Evolutionary conservation across 371 early-diverging fungal genomes (phyloP), one percentile per base, ranked within the genome.

Genomic region (Mucor circinelloides): DNA sequence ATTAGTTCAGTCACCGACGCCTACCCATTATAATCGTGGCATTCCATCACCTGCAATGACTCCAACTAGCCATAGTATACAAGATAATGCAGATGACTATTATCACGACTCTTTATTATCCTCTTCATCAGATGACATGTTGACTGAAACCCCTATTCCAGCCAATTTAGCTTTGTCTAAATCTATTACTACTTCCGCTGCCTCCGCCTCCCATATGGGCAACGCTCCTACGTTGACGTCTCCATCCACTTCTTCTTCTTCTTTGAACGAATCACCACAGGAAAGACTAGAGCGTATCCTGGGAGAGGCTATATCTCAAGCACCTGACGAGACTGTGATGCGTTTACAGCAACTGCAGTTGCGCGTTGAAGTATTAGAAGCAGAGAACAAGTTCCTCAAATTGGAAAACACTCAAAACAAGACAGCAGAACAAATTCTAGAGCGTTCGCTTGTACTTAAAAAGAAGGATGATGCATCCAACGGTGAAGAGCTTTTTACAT

Each of bases 321-420:
- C 81, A 3, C 81, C 79, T 15, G 81, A 85, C 48, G 77, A 82
- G 27, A 70, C 75, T n/a, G 71, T 73, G 15, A 76, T 83, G 72
- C 76, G 76, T 12, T 55, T 86, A n/a, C 84, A 86, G 54, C 85
- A 84, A 36, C 63, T 84, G 2, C 82, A 83, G 54, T 50, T 83
- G 10, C 79, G 83, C 31, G 78, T 86, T 8, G 85, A 83, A 56
- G 81, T 84, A 0, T 68, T 86, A 19, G 85, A 84, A 67, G 81
- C 83, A 5, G 86, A 86, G 70, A 86, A 86, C 65, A 74, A 79
- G 42, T 76, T 63, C 32, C 68, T 86, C 12, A 83, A 83, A 27
- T 63, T 81, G 1, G 81, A 86, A 52, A 82, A 83, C 58, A 77
- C 82, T 2, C 83, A 83, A 61, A 77, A 77, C 54, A 79, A 78